phyloP scores from a whole-genome alignment of 768 basidiomycete species.

The Hygrophoropsis aurantiaca region DNA sequence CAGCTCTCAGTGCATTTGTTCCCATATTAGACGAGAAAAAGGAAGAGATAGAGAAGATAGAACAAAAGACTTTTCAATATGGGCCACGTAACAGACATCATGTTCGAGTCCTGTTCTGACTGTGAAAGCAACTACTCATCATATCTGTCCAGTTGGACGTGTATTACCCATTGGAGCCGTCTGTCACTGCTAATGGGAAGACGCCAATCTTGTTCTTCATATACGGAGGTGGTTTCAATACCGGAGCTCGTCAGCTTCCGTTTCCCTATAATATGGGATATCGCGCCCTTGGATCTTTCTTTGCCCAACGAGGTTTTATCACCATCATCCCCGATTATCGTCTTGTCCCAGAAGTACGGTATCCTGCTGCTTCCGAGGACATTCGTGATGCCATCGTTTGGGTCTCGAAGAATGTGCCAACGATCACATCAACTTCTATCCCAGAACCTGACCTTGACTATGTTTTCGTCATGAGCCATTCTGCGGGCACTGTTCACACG shows the following conservation, averaged over 20 bases:
- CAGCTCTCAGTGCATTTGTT: slow-evolving; percentile 49
- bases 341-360: slow-evolving; percentile 55
- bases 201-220: slow-evolving; percentile 60
- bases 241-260: slow-evolving; percentile 48
- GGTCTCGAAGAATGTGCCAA: slow-evolving; percentile 38
- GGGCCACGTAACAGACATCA: slow-evolving; percentile 45
- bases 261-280: slow-evolving; percentile 52
- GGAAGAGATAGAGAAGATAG: slow-evolving; percentile 44
- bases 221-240: slow-evolving; percentile 66
- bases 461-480: slow-evolving; percentile 58
- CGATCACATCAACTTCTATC: slow-evolving; percentile 12
- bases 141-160: slow-evolving; percentile 52
- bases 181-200: slow-evolving; percentile 21
- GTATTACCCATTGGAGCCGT: slow-evolving; percentile 50
- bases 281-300: slow-evolving; percentile 60
- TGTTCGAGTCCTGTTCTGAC: slow-evolving; percentile 5
- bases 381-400: slow-evolving; percentile 60
- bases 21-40: slow-evolving; percentile 51
- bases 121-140: not conserved
- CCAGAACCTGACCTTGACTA: slow-evolving; percentile 38
- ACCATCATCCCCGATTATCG: slow-evolving; percentile 72
- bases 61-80: slow-evolving; percentile 56
- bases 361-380: slow-evolving; percentile 56
- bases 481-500: slow-evolving; percentile 56
- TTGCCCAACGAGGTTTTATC: slow-evolving; percentile 56